Evolutionary conservation across 2,329 filamentous ascomycete species (phyloP), one percentile per base, ranked within the genome.

Genomic region (Aureobasidium lini): DNA sequence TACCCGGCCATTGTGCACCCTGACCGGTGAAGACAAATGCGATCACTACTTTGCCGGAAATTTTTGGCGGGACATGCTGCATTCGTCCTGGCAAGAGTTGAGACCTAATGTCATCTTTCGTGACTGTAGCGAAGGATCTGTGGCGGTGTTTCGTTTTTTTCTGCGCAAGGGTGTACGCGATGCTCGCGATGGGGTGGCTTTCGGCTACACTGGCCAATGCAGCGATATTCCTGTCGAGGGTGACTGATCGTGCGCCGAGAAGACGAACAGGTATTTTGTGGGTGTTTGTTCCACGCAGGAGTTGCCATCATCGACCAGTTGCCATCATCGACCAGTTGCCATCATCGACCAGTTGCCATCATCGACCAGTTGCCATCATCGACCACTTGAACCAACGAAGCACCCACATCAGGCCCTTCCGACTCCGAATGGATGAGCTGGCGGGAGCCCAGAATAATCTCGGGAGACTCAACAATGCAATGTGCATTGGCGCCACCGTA

Each of bases 21-120:
- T 73, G 71, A 1, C 71, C 71, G 1, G 70, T 73, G 61, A 73
- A 73, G n/a, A 73, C 47, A 13, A 54, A 54, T 7, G 23, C 50
- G 6, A 54, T 11, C 13, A n/a, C 13, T 6, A 9, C 2, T 15
- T 9, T 8, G 3, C 3, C 34, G 11, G 31, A 6, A 47, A 16
- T 28, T 8, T n/a, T 10, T n/a, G 9, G 1, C 1, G 23, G 28
- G 31, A 6, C 6, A 9, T 6, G 43, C 16, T 47, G 28, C 1
- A 32, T 10, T 9, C 15, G 13, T 7, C 31, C 28, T 47, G 15
- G 28, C 3, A 47, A 3, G 9, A 31, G 28, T n/a, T 47, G 28
- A 4, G 43, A 47, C 28, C 31, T 9, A 6, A 47, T 4, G 13
- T 31, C 11, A 13, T 23, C 4, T 8, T 31, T 15, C 9, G 15